These are phyloP conservation scores for Lepidopterella palustris DNA, from an alignment of 495 filamentous ascomycete genomes.

Conservation along the genomic window DNA sequence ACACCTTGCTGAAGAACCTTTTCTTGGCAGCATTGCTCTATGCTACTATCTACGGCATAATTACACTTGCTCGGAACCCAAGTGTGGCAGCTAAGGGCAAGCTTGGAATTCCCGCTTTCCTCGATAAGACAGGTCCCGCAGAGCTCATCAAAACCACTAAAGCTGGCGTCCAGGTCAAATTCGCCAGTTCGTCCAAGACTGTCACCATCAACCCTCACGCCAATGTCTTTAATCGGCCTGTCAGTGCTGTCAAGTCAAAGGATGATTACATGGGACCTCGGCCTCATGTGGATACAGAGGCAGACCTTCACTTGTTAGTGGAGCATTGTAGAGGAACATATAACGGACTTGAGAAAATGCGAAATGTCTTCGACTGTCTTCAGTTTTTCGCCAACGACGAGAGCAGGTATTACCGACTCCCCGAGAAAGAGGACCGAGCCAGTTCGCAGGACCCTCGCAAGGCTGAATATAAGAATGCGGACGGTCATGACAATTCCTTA, in stretches of 20 bases:
- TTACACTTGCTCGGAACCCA: slow-evolving; percentile 21
- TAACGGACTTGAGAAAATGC: slow-evolving; percentile 46
- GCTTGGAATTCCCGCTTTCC: slow-evolving; percentile 31
- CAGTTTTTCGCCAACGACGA: slow-evolving; percentile 43
- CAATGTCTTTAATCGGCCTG: slow-evolving; percentile 45
- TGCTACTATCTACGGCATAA: slow-evolving; percentile 26
- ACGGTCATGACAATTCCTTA: slow-evolving; percentile 39
- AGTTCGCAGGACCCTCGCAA: slow-evolving; percentile 39
- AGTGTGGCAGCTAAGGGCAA: slow-evolving; percentile 22
- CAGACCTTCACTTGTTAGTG: slow-evolving; percentile 45
- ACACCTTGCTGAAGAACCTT: slow-evolving; percentile 27
- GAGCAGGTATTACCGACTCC: slow-evolving; percentile 45
- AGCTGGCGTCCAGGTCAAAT: slow-evolving; percentile 30
- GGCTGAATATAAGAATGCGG: slow-evolving; percentile 40
- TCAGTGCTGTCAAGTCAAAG: slow-evolving; percentile 41
- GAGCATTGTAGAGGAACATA: slow-evolving; percentile 47
- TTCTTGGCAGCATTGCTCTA: slow-evolving; percentile 27
- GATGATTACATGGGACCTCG: slow-evolving; percentile 48
- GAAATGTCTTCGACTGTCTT: slow-evolving; percentile 49
- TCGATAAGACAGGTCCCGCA: slow-evolving; percentile 30
- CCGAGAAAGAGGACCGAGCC: slow-evolving; percentile 34
- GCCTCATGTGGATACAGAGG: slow-evolving; percentile 47
- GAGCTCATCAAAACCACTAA: slow-evolving; percentile 33
- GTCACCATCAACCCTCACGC: slow-evolving; percentile 41
- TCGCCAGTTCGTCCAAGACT: slow-evolving; percentile 28